Base-by-base conservation (phyloP, 1,284 basidiomycete genomes). In the Apiotrichum laibachii region DNA sequence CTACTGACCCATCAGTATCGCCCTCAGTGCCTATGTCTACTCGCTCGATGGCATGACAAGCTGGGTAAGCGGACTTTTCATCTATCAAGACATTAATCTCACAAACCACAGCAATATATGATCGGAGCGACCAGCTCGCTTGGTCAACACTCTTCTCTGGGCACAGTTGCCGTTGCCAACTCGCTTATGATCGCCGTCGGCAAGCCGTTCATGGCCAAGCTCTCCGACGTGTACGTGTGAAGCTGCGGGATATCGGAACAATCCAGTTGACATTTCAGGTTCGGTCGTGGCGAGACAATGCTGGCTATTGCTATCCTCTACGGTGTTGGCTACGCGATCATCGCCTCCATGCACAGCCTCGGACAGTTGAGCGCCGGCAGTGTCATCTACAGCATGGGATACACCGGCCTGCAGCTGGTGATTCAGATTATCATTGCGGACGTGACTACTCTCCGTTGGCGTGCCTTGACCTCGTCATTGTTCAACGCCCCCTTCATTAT, bases 161-260 rank as follows among this genome's bases (percentile, higher is more conserved):
- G 85, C 21, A 84, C 88, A 19, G 85, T 91, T 49, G 69, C 75
- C 26, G 80, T 80, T 19, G 79, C 81, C 40, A 67, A 72, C 46
- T 46, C 44, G 18, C 80, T 82, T 70, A 79, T 82, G 57, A 80
- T 85, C 60, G 85, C 85, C 22, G 82, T 86, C 48, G 84, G 88
- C 40, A 91, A 91, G 77, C 89, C 89, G 1, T 82, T 89, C 48
- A 86, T 89, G 67, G 89, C 89, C 4, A 90, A 90, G 76, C 75
- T 90, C 39, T 84, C 88, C 2, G 89, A 92, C 69, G 84, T 88
- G 59, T 71, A 45, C 60, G 70, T 70, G 15, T 22, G 7, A 15
- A 42, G 34, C 33, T 10, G 3, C 11, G 47, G 12, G 13, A n/a
- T n/a, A n/a, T n/a, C n/a, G n/a, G n/a, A n/a, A n/a, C 11, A 2